Evolutionary conservation across 306 rosid genomes (phyloP).

Genomic region (Fragaria ananassa): DNA sequence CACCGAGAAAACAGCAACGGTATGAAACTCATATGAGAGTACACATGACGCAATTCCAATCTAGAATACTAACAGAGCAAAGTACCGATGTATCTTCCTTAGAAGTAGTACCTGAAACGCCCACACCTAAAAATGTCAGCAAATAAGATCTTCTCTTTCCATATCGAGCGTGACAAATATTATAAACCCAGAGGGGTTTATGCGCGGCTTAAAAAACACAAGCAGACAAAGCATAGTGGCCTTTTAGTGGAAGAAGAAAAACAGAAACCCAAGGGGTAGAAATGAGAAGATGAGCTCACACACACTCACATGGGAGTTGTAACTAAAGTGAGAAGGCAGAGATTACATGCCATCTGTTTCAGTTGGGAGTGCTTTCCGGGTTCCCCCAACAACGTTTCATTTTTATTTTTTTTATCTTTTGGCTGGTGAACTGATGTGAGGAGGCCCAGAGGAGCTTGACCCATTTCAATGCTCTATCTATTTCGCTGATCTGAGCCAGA

Average conservation of each 20-base stretch:
- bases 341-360: slow-evolving; percentile 36
- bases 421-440: slow-evolving; percentile 22
- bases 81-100: neutral
- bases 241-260: neutral
- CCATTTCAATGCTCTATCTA: neutral
- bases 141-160: neutral
- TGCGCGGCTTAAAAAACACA: slow-evolving; percentile 20
- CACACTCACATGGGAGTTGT: slow-evolving; percentile 46
- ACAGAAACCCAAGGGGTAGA: slow-evolving; percentile 15
- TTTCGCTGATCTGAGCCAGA: neutral
- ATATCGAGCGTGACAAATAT: neutral
- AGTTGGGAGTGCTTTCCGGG: slow-evolving; percentile 34
- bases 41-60: neutral
- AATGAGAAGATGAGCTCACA: slow-evolving; percentile 13
- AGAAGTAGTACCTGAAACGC: neutral
- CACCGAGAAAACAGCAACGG: neutral
- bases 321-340: slow-evolving; percentile 22
- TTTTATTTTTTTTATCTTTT: too few relatives aligned
- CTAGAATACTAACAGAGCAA: neutral
- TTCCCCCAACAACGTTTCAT: slow-evolving; percentile 27
- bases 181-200: slow-evolving; percentile 15
- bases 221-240: slow-evolving; percentile 41
- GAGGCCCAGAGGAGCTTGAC: slow-evolving; percentile 14
- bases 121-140: neutral
- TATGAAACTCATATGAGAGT: too few relatives aligned